Base-by-base conservation (phyloP, 2,329 filamentous ascomycete species). In the Verticillium zaregamsianum region DNA sequence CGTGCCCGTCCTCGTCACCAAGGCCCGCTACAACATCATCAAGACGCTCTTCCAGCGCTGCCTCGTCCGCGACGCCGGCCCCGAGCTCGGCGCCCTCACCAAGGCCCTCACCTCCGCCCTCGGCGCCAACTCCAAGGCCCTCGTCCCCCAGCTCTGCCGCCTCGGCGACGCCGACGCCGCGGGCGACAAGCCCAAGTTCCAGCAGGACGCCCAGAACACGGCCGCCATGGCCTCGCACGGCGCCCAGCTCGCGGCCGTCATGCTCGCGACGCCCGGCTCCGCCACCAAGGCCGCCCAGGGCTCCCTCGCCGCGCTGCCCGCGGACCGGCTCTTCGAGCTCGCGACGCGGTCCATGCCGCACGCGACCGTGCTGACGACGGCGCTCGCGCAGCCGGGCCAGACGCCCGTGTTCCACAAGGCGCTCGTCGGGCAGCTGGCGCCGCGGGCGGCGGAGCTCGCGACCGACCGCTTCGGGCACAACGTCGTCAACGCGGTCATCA, bases 41-140 rank as follows among this genome's bases (percentile, higher is more conserved):
- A 91, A 89, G 71, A 88, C 89, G 0, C 78, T 98, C 3, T 89
- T 98, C 64, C 92, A 97, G 73, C 86, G 94, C 64, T 96, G 92
- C 71, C 78, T 86, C 5, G 86, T 88, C 11, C 88, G 94, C 20
- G 82, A 86, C 64, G 78, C 83, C 20, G 82, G 81, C 35, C 78
- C 85, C 31, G 76, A 86, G 69, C 75, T 82, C 63, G 77, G 78
- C 60, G 72, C 73, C 59, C 71, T 86, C 23, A 80, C 81, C 57
- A 79, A 73, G 67, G 80, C 77, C 1, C 73, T 86, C 4, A 76
- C 79, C 23, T 74, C 80, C 12, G 80, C 81, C 15, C 81, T 82
- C 59, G 80, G 80, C 25, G 74, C 73, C 9, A 76, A 81, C 57
- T 77, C 80, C 23, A 80, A 79, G 45, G 75, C 77, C 57, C 72